Conservation (phyloP, 2,329 filamentous ascomycete species). For the Cytospora leucostoma region DNA sequence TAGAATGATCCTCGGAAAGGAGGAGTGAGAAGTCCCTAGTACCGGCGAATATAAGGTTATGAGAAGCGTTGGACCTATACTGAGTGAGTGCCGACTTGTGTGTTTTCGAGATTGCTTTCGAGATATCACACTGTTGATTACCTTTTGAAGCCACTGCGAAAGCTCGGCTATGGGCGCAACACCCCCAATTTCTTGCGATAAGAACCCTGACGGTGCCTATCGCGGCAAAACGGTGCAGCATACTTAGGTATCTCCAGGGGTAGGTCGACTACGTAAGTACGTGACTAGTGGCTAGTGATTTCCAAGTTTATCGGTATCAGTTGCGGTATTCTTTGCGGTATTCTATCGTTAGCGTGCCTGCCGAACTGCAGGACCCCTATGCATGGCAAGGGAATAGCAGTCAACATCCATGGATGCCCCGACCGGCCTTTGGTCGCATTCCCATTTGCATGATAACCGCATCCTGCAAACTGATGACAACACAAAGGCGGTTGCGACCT, state of each 20-base stretch:
- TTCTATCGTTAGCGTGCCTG: conserved; percentile 7
- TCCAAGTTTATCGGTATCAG: not conserved
- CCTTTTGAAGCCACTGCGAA: conserved; percentile 16
- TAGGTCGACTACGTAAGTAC: not conserved
- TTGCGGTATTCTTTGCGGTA: not conserved
- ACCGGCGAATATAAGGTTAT: not conserved
- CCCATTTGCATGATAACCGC: conserved; percentile 3
- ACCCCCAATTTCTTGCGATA: conserved; percentile 12
- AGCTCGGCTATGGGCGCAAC: conserved; percentile 2
- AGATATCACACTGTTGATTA: conserved; percentile 3
- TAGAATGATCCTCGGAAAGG: conserved; percentile 11
- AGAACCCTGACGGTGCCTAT: conserved; percentile 18
- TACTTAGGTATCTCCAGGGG: not conserved
- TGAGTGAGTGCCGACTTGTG: conserved; percentile 12
- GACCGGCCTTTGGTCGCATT: conserved; percentile 20
- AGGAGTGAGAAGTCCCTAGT: not conserved
- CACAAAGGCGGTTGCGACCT: conserved; percentile 18
- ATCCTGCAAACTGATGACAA: not conserved
- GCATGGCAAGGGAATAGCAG: not conserved
- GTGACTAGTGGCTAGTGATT: not conserved
- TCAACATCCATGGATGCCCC: conserved; percentile 2
- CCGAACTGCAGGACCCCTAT: conserved; percentile 2
- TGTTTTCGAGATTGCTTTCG: not conserved
- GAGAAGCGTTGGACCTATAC: conserved; percentile 13
- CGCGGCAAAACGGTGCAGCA: conserved; percentile 14